Evolutionary conservation across 2,329 filamentous ascomycete species (phyloP).

Genomic region (Nakataea oryzae): DNA sequence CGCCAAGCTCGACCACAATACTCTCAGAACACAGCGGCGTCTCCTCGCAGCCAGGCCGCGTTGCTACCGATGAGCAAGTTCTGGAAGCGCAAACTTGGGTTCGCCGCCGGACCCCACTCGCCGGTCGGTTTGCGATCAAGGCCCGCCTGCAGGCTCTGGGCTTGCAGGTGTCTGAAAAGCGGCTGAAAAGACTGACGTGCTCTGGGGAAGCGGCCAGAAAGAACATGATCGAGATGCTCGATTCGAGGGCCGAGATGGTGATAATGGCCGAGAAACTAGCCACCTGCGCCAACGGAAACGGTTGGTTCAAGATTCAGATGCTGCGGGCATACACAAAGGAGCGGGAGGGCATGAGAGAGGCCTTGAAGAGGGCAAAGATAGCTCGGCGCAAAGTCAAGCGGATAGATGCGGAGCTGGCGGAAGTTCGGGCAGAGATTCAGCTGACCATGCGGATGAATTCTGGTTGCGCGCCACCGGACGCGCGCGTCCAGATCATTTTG

Average conservation of each 20-base stretch:
- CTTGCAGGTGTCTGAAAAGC: neutral
- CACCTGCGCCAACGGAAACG: neutral
- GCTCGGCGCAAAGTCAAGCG: too few relatives aligned
- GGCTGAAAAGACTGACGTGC: neutral
- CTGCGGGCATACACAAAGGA: neutral
- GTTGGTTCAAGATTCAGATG: neutral
- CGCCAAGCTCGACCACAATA: neutral
- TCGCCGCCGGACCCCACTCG: neutral
- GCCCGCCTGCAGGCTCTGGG: neutral
- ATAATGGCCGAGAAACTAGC: neutral
- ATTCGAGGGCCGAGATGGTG: too few relatives aligned
- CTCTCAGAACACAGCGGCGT: too few relatives aligned
- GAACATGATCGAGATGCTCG: neutral
- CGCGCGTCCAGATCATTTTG: neutral
- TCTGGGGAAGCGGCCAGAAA: neutral
- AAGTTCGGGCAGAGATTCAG: neutral
- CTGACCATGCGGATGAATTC: neutral
- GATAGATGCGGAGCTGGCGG: neutral
- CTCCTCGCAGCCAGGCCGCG: too few relatives aligned
- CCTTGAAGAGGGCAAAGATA: too few relatives aligned
- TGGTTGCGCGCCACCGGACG: neutral
- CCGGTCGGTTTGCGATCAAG: neutral
- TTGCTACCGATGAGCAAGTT: neutral
- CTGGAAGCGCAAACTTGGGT: neutral
- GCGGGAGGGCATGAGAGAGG: too few relatives aligned